Evolutionary conservation across 1,139 yeast species (phyloP).

Genomic region (Saccharomyces hybrid): DNA sequence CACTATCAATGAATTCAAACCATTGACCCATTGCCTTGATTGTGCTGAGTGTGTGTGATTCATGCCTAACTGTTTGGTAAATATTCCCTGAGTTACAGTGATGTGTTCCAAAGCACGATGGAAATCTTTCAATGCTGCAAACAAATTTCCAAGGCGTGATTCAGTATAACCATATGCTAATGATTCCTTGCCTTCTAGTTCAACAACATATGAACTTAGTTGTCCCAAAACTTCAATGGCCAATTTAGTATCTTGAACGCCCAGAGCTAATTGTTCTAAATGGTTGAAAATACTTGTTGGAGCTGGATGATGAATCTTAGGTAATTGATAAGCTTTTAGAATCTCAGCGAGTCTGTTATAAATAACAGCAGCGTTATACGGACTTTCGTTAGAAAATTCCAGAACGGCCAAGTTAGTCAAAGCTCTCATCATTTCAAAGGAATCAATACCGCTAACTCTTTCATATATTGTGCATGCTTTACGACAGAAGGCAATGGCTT

Average conservation of each 20-base stretch:
- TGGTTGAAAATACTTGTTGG: constrained; percentile 56
- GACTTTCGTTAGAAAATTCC: constrained; percentile 56
- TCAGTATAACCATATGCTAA: constrained; percentile 58
- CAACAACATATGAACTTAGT: constrained; percentile 41
- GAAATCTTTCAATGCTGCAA: constrained; percentile 49
- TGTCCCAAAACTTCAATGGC: constrained; percentile 45
- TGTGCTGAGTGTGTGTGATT: constrained; percentile 31
- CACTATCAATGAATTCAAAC: constrained; percentile 29
- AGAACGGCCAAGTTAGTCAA: constrained; percentile 67
- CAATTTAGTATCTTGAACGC: constrained; percentile 32
- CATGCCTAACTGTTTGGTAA: constrained; percentile 46
- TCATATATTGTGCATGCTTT: constrained; percentile 69
- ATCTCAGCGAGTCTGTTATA: constrained; percentile 32
- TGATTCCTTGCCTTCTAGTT: constrained; percentile 49
- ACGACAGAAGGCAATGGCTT: constrained; percentile 64
- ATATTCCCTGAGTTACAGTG: constrained; percentile 55
- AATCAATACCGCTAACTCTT: constrained; percentile 73
- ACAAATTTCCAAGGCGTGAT: constrained; percentile 45
- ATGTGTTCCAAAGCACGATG: constrained; percentile 47
- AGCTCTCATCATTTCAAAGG: constrained; percentile 65
- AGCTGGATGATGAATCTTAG: constrained; percentile 61
- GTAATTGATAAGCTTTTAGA: constrained; percentile 47
- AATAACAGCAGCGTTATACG: constrained; percentile 54
- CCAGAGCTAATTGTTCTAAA: constrained; percentile 47
- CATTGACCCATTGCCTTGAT: constrained; percentile 53